Evolutionary conservation across 495 filamentous ascomycete species (phyloP).

Genomic region (Trichocladium antarcticum): DNA sequence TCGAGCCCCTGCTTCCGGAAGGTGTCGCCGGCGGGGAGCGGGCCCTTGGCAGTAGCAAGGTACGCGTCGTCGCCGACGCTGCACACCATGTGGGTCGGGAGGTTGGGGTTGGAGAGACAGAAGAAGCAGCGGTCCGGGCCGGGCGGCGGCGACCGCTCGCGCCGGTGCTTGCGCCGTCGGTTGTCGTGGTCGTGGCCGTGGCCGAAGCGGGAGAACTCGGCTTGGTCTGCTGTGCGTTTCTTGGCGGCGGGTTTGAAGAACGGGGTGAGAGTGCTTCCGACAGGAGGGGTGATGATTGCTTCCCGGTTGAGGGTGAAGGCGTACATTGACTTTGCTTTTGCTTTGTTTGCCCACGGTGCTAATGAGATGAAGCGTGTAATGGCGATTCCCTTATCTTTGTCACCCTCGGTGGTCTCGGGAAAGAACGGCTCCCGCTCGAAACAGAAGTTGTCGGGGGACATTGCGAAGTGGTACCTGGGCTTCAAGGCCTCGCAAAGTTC

Average conservation of each 20-base stretch:
- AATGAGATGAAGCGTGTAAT: conserved; percentile 85
- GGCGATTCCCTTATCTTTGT: conserved; percentile 34
- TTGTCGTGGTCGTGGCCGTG: conserved; percentile 46
- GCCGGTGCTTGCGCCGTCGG: conserved; percentile 44
- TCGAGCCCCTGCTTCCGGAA: conserved; percentile 48
- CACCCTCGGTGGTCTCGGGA: conserved; percentile 35
- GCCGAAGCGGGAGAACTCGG: conserved; percentile 55
- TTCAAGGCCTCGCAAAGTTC: conserved; percentile 66
- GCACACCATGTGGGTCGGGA: conserved; percentile 78
- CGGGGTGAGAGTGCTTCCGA: conserved; percentile 60
- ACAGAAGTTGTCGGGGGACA: conserved; percentile 50
- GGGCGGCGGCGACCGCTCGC: conserved; percentile 44
- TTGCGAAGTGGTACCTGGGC: conserved; percentile 80
- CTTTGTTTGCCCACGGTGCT: conserved; percentile 58
- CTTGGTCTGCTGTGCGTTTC: conserved; percentile 50
- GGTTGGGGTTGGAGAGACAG: conserved; percentile 72
- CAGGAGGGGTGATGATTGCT: conserved; percentile 44
- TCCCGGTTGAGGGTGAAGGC: conserved; percentile 71
- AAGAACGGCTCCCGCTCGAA: conserved; percentile 93
- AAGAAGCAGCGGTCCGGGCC: conserved; percentile 83
- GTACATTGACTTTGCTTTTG: conserved; percentile 77
- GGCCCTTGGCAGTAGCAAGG: conserved; percentile 84
- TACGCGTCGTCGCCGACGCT: conserved; percentile 78
- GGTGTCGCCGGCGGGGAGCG: conserved; percentile 56
- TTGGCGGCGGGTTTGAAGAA: conserved; percentile 32